Evolutionary conservation across 192 early-diverging fungal genomes (phyloP).

Genomic region (Spizellomyces sp.): DNA sequence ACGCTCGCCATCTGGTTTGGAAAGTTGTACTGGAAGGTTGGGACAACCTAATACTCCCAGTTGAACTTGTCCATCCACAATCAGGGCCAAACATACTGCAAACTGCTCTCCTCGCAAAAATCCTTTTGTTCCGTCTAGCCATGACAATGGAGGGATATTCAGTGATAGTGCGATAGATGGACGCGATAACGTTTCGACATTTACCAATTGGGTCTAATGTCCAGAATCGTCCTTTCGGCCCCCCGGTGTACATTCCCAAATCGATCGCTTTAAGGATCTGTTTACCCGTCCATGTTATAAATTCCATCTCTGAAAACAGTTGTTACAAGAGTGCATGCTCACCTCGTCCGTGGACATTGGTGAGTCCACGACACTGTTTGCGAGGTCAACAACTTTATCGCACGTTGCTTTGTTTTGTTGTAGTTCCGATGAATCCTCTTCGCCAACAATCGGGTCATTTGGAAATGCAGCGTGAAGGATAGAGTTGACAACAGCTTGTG

Average conservation of each 20-base stretch:
- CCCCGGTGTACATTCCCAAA: slow-evolving; percentile 81
- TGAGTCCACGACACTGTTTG: slow-evolving; percentile 65
- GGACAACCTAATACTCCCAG: slow-evolving; percentile 88
- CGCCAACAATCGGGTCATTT: slow-evolving; percentile 89
- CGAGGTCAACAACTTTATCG: slow-evolving; percentile 78
- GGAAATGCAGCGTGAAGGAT: slow-evolving; percentile 79
- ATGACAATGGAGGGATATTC: neutral
- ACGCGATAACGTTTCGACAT: neutral
- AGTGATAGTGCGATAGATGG: neutral
- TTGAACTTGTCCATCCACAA: slow-evolving; percentile 85
- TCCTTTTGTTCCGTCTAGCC: slow-evolving; percentile 93
- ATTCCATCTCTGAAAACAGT: neutral
- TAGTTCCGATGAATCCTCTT: slow-evolving; percentile 91
- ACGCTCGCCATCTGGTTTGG: slow-evolving; percentile 62
- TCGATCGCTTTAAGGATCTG: slow-evolving; percentile 89
- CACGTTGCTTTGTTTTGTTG: slow-evolving; percentile 71
- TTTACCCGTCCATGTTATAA: neutral
- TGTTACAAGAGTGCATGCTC: neutral
- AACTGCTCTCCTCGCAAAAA: slow-evolving; percentile 97
- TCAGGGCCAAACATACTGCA: slow-evolving; percentile 92
- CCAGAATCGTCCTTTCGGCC: slow-evolving; percentile 72
- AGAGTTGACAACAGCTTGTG: slow-evolving; percentile 92
- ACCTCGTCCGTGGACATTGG: slow-evolving; percentile 72
- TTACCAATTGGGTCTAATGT: slow-evolving; percentile 64
- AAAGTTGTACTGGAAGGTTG: slow-evolving; percentile 60